These are phyloP conservation scores for Lepidium africanum DNA, from an alignment of 345 rosid species.

Conservation along the genomic window DNA sequence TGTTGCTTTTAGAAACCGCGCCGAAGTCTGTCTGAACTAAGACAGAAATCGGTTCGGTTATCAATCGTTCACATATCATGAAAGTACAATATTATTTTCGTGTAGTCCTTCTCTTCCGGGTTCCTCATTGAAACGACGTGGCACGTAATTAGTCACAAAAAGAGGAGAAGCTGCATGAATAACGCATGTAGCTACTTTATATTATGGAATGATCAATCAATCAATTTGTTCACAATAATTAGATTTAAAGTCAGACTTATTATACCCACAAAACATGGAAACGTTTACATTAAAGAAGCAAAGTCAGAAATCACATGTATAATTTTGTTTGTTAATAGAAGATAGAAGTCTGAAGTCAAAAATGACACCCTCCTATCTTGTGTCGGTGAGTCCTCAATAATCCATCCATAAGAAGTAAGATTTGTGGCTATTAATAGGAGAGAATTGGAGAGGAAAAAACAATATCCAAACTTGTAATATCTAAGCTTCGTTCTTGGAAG, in stretches of 20 bases:
- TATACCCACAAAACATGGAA: not conserved
- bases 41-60: not conserved
- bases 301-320: not conserved
- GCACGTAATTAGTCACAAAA: not conserved
- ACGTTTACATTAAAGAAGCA: not conserved
- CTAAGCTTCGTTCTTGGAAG: not conserved
- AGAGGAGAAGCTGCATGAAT: not conserved
- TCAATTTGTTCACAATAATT: not conserved
- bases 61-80: not conserved
- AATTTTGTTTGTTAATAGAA: not conserved
- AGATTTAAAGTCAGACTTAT: not conserved
- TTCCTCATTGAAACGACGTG: not conserved
- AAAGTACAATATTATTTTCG: not conserved
- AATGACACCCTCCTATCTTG: not conserved
- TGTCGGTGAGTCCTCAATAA: not conserved
- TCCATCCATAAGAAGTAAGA: not conserved
- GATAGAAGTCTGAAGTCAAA: not conserved
- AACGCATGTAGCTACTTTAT: not conserved
- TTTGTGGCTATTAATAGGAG: constrained; percentile 6
- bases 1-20: not conserved
- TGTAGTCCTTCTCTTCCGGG: not conserved
- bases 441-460: not conserved
- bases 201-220: too few relatives aligned
- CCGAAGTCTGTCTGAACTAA: not conserved
- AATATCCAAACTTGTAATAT: not conserved